Evolutionary conservation across 148 eudicot species (phyloP).

Genomic region (Vaccinium darrowii): DNA sequence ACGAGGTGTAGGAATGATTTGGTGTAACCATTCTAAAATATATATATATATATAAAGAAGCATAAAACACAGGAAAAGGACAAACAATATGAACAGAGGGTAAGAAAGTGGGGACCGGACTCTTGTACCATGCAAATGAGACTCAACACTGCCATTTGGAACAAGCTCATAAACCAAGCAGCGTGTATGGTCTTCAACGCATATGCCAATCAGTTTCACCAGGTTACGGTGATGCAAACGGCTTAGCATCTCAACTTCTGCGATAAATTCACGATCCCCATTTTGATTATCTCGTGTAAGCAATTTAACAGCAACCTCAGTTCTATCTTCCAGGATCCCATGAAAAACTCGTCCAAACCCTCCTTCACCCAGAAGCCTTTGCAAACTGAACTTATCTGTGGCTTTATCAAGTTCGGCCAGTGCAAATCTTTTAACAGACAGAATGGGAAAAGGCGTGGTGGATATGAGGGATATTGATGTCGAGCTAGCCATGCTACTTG

Average conservation of each 20-base stretch:
- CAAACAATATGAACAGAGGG: neutral
- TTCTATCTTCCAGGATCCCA: constrained; percentile 74
- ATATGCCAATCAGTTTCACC: constrained; percentile 92
- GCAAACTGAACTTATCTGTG: constrained; percentile 75
- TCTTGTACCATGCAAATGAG: constrained; percentile 87
- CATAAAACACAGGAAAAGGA: neutral
- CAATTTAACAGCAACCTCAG: constrained; percentile 89
- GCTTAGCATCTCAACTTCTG: constrained; percentile 98
- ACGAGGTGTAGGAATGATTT: neutral
- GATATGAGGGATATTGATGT: constrained; percentile 67
- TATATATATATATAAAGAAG: neutral
- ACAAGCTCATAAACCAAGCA: constrained; percentile 95
- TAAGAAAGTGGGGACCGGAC: neutral
- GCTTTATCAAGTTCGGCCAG: constrained; percentile 80
- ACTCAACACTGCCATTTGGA: constrained; percentile 93
- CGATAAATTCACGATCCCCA: constrained; percentile 88
- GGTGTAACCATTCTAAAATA: neutral
- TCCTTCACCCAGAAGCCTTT: constrained; percentile 92
- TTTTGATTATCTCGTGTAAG: constrained; percentile 78
- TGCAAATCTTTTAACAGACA: constrained; percentile 79
- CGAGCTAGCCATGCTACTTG: constrained; percentile 79
- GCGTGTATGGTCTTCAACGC: constrained; percentile 78
- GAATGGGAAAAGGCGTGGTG: constrained; percentile 69
- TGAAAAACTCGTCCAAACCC: constrained; percentile 97
- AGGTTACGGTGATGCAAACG: constrained; percentile 97